Conservation (phyloP, 441 rosid genomes). For the Adansonia grandidieri region DNA sequence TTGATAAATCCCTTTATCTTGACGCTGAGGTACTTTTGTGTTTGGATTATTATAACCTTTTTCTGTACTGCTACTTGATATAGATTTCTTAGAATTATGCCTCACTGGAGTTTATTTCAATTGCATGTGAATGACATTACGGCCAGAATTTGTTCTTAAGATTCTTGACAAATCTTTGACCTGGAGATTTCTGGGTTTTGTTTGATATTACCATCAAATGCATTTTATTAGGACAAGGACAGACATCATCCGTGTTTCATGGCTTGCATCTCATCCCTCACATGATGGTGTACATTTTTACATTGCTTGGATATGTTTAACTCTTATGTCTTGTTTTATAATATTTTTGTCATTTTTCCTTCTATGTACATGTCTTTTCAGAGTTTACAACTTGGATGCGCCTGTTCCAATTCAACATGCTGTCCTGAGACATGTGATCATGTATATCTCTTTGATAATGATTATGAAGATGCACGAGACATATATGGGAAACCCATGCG, state of each 20-base stretch:
- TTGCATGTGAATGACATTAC: not conserved
- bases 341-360: not conserved
- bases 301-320: constrained; percentile 48
- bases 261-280: not conserved
- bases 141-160: not conserved
- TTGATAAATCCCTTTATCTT: constrained; percentile 53
- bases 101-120: not conserved
- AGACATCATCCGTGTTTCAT: not conserved
- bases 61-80: not conserved
- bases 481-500: constrained; percentile 70
- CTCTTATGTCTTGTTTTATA: constrained; percentile 13
- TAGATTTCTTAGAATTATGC: not conserved
- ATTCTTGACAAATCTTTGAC: constrained; percentile 1
- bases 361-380: constrained; percentile 28
- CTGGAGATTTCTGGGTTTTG: constrained; percentile 10
- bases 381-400: constrained; percentile 78
- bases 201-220: constrained; percentile 3
- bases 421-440: constrained; percentile 80
- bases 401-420: constrained; percentile 68
- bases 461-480: constrained; percentile 95
- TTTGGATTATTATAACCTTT: constrained; percentile 2
- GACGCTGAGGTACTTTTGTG: constrained; percentile 61
- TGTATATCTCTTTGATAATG: constrained; percentile 87
- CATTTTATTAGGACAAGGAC: not conserved
- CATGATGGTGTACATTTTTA: not conserved